phyloP scores from a whole-genome alignment of 345 rosid genomes.

The Lepidium sativum region DNA sequence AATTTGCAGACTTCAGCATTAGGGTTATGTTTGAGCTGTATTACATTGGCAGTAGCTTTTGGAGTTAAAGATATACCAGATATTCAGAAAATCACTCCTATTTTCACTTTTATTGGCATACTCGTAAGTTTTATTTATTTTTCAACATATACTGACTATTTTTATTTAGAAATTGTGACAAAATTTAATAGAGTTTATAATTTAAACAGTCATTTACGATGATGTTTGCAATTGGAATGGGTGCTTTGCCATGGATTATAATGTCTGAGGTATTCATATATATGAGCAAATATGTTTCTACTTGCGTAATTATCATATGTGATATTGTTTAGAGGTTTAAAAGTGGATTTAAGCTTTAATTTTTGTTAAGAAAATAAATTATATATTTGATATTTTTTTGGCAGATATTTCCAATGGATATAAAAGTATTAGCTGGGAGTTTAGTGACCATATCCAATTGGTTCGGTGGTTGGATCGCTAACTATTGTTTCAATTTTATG shows the following conservation, averaged over 20 bases:
- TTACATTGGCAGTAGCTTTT: slow-evolving; percentile 18
- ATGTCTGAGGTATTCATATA: slow-evolving; percentile 54
- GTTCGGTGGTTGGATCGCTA: slow-evolving; percentile 37
- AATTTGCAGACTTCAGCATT: slow-evolving; percentile 19
- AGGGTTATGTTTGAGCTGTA: slow-evolving; percentile 18
- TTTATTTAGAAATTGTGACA: background rate
- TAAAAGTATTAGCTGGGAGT: slow-evolving; percentile 53
- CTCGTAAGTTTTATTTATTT: slow-evolving; percentile 7
- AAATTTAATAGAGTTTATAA: background rate
- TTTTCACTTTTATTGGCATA: slow-evolving; percentile 25
- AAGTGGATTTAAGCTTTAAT: no score
- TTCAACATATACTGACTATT: background rate
- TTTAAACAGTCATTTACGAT: slow-evolving; percentile 23
- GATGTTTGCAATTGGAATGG: slow-evolving; percentile 45
- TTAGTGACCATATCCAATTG: slow-evolving; percentile 37
- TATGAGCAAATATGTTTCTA: background rate
- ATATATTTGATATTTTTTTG: background rate
- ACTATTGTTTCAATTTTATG: slow-evolving; percentile 46
- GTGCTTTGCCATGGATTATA: slow-evolving; percentile 68
- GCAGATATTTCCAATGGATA: slow-evolving; percentile 48
- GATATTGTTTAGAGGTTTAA: no score
- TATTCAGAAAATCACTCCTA: background rate
- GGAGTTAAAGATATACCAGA: slow-evolving; percentile 17
- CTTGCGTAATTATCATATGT: no score
- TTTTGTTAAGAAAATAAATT: no score